Base-by-base conservation (phyloP, 306 rosid genomes). In the Pachyrhizus erosus region DNA sequence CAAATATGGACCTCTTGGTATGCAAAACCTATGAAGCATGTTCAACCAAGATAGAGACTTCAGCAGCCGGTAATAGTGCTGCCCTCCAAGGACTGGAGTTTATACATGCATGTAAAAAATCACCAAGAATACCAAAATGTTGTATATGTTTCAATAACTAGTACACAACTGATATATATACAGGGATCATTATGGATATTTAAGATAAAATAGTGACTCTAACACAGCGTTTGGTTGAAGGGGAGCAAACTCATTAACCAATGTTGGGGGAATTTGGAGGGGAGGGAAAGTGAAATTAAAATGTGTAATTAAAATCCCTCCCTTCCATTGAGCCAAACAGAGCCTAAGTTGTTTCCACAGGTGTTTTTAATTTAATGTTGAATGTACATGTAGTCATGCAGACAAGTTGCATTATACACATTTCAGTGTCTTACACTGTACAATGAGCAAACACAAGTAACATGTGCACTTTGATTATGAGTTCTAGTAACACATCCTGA, bases 1-100 rank as follows among this genome's bases (percentile, higher is more conserved):
- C 99, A 88, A 96, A 93, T 26, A 88, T 48, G 45, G 84, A 90
- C 82, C 98, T 93, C 91, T 93, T 93, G 15, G 98, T 89, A 58
- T 91, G 96, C 66, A 96, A 82, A 80, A 96, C 98, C 99, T 96
- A 68, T 52, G 79, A 57, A 66, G 73, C 85, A 78, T 66, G 86
- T 81, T 81, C 66, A 77, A 54, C 75, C 26, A 77, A 81, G 2
- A 83, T 5, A 69, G 62, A 84, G 39, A 79, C 74, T 57, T 17
- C 39, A 77, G 64, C 68, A 83, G 51, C 67, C 40, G 18, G 54
- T 18, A 76, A 77, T 20, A 64, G 39, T 57, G 40, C 62, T 34
- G 4, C 67, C 83, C 45, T 83, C 49, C 75, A 85, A 76, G 57
- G 62, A 49, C 71, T 77, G 37, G 29, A 29, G 62, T 17, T 2